Conservation (phyloP, 257 asterid genomes). For the Haberlea rhodopensis region DNA sequence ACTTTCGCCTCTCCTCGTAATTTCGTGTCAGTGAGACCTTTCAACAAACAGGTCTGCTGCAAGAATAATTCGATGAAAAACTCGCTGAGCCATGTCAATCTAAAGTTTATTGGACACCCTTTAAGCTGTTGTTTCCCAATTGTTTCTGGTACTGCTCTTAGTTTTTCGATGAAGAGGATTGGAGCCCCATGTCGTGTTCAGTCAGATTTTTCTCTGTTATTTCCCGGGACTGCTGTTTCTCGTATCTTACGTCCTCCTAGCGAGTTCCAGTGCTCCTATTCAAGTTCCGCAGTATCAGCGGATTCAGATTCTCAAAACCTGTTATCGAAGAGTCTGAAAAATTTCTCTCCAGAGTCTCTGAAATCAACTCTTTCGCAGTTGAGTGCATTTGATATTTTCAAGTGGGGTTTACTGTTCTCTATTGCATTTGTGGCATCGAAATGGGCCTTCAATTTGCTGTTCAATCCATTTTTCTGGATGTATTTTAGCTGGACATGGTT, state of each 20-base stretch:
- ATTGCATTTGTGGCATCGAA: conserved; percentile 59
- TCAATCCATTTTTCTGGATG: conserved; percentile 89
- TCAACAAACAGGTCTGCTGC: conserved; percentile 48
- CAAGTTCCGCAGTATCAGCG: conserved; percentile 32
- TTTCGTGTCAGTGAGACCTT: conserved; percentile 45
- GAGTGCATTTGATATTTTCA: conserved; percentile 60
- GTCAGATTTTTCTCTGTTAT: conserved; percentile 17
- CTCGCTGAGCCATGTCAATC: conserved; percentile 5
- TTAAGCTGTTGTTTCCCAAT: conserved; percentile 14
- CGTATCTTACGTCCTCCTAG: conserved; percentile 26
- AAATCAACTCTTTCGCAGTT: conserved; percentile 46
- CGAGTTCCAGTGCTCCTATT: conserved; percentile 36
- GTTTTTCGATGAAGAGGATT: not conserved
- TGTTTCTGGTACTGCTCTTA: not conserved
- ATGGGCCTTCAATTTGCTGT: conserved; percentile 45
- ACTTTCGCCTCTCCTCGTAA: conserved; percentile 15
- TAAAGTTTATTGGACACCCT: conserved; percentile 23
- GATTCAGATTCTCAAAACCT: conserved; percentile 30
- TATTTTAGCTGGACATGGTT: conserved; percentile 92
- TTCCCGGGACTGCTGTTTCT: conserved; percentile 16
- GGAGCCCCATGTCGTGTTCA: not conserved
- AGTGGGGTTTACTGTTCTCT: conserved; percentile 54
- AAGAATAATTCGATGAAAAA: conserved; percentile 25
- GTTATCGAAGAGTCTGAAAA: conserved; percentile 24
- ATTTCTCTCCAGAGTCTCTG: conserved; percentile 44